Percentiles rank a stretch among this genome's conserved stretches.
phyloP scores from a whole-genome alignment of 768 basidiomycete species.

The Thelephora aurantiotincta region DNA sequence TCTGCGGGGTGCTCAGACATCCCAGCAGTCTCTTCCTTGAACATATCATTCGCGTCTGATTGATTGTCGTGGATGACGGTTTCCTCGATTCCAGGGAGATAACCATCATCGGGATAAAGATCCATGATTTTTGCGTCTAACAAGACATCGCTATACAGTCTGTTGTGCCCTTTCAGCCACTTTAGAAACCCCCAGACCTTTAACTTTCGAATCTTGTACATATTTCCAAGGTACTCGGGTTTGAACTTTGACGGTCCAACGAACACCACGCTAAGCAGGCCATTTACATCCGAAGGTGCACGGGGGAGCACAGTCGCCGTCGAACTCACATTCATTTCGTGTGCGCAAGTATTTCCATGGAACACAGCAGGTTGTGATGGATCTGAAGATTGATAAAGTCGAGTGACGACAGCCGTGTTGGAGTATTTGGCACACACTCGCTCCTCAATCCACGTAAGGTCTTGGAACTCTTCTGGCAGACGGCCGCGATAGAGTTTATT shows the following conservation, averaged over 20 bases:
- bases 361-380: slow-evolving; percentile 12
- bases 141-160: slow-evolving; percentile 8
- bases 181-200: slow-evolving; percentile 14
- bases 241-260: slow-evolving; percentile 14
- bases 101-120: neutral
- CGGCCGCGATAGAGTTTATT: neutral
- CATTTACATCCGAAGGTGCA: slow-evolving; percentile 14
- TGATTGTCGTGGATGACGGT: slow-evolving; percentile 10
- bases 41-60: slow-evolving; percentile 2
- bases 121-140: neutral
- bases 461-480: neutral
- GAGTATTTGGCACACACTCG: slow-evolving; percentile 14
- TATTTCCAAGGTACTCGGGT: slow-evolving; percentile 4
- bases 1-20: slow-evolving; percentile 14
- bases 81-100: slow-evolving; percentile 1
- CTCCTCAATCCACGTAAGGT: neutral
- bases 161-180: slow-evolving; percentile 14
- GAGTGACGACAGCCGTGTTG: slow-evolving; percentile 15
- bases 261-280: slow-evolving; percentile 16
- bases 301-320: slow-evolving; percentile 15
- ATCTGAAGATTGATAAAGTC: slow-evolving; percentile 14
- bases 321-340: slow-evolving; percentile 19
- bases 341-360: slow-evolving; percentile 22
- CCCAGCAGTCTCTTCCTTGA: slow-evolving; percentile 17
- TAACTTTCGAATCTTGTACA: slow-evolving; percentile 12